Conservation (phyloP, 768 basidiomycete genomes). For the Serpula lacrymans region DNA sequence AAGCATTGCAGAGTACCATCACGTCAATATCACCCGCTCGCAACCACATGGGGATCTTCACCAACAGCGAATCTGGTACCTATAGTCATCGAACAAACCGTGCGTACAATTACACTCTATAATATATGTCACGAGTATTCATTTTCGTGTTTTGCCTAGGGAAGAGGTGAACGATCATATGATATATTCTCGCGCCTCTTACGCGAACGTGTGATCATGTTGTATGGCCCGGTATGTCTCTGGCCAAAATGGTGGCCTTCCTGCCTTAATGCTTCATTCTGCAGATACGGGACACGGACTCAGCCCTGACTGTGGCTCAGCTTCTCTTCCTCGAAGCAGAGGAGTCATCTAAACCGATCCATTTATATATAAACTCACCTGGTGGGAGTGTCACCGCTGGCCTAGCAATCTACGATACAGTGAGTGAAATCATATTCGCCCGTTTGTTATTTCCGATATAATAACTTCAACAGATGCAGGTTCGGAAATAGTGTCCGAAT, state of each 20-base stretch:
- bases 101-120: constrained; percentile 29
- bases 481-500: constrained; percentile 27
- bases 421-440: constrained; percentile 35
- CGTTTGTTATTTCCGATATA: constrained; percentile 12
- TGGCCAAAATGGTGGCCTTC: constrained; percentile 7
- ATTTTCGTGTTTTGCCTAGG: constrained; percentile 42
- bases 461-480: constrained; percentile 61
- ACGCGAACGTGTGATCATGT: constrained; percentile 92
- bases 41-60: constrained; percentile 40
- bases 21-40: constrained; percentile 54
- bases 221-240: constrained; percentile 79
- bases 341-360: constrained; percentile 91
- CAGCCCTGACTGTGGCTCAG: constrained; percentile 86
- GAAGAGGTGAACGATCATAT: constrained; percentile 85
- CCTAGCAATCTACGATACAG: constrained; percentile 96
- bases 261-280: constrained; percentile 8
- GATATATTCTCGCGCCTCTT: constrained; percentile 95
- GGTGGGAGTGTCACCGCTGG: constrained; percentile 96
- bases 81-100: constrained; percentile 92
- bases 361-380: constrained; percentile 95
- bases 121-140: too few relatives aligned
- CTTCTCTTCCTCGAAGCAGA: constrained; percentile 95
- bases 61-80: constrained; percentile 72
- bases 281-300: constrained; percentile 87
- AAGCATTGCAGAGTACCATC: constrained; percentile 13